These are phyloP conservation scores for Tulasnella calospora DNA, from an alignment of 768 basidiomycete species.

Conservation along the genomic window DNA sequence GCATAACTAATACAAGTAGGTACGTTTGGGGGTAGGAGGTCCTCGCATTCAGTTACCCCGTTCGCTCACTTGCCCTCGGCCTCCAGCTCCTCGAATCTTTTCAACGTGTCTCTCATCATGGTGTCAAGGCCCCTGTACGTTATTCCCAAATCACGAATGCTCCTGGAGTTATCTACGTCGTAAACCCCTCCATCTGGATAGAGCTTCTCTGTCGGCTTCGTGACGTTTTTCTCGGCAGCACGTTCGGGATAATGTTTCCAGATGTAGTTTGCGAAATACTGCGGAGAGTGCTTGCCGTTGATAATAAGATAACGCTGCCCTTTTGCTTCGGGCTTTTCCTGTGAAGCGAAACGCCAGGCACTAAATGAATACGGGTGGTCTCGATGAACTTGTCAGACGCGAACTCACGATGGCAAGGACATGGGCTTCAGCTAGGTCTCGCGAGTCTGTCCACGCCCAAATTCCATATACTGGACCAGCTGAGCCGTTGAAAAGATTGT, in stretches of 20 bases:
- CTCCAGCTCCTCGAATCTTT: conserved; percentile 10
- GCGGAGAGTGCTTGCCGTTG: conserved; percentile 20
- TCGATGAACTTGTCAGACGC: neutral
- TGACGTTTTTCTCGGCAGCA: neutral
- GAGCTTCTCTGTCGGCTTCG: neutral
- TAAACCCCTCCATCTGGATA: conserved; percentile 22
- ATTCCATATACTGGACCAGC: neutral
- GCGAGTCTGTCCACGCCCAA: conserved; percentile 33
- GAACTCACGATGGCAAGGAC: conserved; percentile 30
- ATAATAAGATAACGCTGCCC: conserved; percentile 27
- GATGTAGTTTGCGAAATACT: conserved; percentile 9
- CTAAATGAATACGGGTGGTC: neutral
- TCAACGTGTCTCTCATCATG: conserved; percentile 12
- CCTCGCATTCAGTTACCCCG: neutral
- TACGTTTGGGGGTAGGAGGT: too few species aligned
- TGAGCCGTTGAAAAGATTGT: conserved; percentile 19
- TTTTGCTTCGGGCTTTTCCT: conserved; percentile 13
- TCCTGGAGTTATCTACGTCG: conserved; percentile 20
- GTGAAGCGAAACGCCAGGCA: neutral
- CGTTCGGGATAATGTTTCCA: conserved; percentile 25
- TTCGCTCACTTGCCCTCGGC: neutral
- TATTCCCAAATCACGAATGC: neutral
- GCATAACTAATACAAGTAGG: too few species aligned
- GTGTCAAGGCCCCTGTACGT: conserved; percentile 7
- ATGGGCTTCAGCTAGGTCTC: conserved; percentile 34